These are phyloP conservation scores for Cutaneotrichosporon sp. DNA, from an alignment of 1,284 basidiomycete species.

Conservation along the genomic window DNA sequence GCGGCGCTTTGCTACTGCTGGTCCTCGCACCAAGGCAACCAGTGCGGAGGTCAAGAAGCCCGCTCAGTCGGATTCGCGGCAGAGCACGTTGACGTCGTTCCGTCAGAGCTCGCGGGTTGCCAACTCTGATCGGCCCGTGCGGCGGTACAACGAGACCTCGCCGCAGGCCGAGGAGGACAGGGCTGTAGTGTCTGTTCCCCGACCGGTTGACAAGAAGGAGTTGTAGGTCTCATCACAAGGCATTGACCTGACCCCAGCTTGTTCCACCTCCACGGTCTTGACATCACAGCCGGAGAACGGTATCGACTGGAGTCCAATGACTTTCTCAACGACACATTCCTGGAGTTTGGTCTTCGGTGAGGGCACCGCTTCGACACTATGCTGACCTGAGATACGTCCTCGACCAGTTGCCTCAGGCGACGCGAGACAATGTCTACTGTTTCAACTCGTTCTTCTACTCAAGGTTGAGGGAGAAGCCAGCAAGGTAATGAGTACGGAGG, in stretches of 20 bases:
- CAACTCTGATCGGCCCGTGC: not conserved
- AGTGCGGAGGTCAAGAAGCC: not conserved
- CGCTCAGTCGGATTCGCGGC: not conserved
- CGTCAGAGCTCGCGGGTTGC: not conserved
- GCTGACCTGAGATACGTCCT: slow-evolving; percentile 8
- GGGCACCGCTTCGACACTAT: slow-evolving; percentile 34
- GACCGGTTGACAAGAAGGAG: not conserved
- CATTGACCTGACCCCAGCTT: slow-evolving; percentile 58
- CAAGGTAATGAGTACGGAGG: slow-evolving; percentile 58
- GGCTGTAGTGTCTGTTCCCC: not conserved
- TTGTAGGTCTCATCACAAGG: not conserved
- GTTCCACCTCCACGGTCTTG: slow-evolving; percentile 71
- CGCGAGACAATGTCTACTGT: slow-evolving; percentile 59
- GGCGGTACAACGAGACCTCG: not conserved
- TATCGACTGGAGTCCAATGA: slow-evolving; percentile 68
- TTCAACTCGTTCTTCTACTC: slow-evolving; percentile 99
- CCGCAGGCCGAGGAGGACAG: not conserved
- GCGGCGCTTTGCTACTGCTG: not conserved
- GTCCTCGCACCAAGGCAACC: not conserved
- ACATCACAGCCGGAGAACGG: slow-evolving; percentile 75
- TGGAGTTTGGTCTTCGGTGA: slow-evolving; percentile 92
- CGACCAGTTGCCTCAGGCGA: not conserved
- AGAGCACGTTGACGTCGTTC: not conserved
- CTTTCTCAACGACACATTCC: slow-evolving; percentile 92
- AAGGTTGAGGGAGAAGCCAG: slow-evolving; percentile 68